Evolutionary conservation across 208 protist genomes (phyloP).

Genomic region (Crithidia fasciculata): DNA sequence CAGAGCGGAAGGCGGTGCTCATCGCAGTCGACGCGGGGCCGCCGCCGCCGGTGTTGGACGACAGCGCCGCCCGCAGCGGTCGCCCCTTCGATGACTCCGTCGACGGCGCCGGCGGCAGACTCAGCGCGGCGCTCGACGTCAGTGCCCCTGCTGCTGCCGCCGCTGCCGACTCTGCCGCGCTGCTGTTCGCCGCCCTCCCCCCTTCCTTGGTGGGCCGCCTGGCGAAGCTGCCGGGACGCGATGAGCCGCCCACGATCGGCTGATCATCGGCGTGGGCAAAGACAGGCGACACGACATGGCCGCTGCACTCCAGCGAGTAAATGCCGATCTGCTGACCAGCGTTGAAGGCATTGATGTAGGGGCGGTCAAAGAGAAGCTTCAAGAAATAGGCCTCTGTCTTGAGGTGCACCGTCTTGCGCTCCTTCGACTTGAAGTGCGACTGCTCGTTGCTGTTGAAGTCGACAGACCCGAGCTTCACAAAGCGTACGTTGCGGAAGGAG

Average conservation of each 20-base stretch:
- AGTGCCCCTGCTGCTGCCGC: not conserved
- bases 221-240: slow-evolving; percentile 1
- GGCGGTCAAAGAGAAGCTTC: slow-evolving; percentile 83
- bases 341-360: slow-evolving; percentile 80
- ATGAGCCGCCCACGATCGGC: not conserved
- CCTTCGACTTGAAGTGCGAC: slow-evolving; percentile 77
- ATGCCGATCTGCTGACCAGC: slow-evolving; percentile 77
- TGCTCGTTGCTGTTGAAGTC: slow-evolving; percentile 87
- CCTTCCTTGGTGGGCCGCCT: not conserved
- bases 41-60: not conserved
- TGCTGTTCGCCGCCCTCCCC: no score
- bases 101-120: not conserved
- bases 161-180: no score
- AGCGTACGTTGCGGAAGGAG: slow-evolving; percentile 73
- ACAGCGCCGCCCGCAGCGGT: not conserved
- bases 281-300: slow-evolving; percentile 36
- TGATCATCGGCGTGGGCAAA: slow-evolving; percentile 28
- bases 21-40: not conserved
- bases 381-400: slow-evolving; percentile 84
- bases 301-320: slow-evolving; percentile 85
- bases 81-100: not conserved
- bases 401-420: slow-evolving; percentile 92
- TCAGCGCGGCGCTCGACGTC: not conserved
- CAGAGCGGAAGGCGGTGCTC: slow-evolving; percentile 65
- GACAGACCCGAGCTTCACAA: slow-evolving; percentile 80